These are phyloP conservation scores for Suillus fuscotomentosus DNA, from an alignment of 768 basidiomycete species.

Conservation along the genomic window DNA sequence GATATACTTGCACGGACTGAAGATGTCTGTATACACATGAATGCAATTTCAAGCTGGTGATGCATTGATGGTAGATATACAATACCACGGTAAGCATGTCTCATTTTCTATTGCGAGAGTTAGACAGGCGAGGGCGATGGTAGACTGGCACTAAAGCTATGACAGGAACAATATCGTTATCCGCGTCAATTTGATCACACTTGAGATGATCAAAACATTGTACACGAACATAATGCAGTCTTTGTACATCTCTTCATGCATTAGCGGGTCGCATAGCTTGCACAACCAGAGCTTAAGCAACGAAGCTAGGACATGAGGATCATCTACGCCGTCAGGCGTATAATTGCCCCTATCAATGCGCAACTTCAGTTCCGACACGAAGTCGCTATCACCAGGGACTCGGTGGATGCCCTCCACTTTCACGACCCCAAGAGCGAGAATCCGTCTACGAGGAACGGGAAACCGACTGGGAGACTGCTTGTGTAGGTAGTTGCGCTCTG, in stretches of 20 bases:
- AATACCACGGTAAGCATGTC: not conserved
- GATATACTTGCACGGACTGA: not conserved
- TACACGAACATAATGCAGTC: slow-evolving; percentile 57
- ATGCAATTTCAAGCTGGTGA: slow-evolving; percentile 1
- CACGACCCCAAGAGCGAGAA: slow-evolving; percentile 82
- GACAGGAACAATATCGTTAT: no score
- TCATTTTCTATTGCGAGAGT: slow-evolving; percentile 53
- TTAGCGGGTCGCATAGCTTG: slow-evolving; percentile 88
- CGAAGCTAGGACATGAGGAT: slow-evolving; percentile 87
- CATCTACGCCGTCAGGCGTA: slow-evolving; percentile 84
- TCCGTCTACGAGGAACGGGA: slow-evolving; percentile 94
- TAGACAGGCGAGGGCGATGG: slow-evolving; percentile 37
- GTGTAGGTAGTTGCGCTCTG: slow-evolving; percentile 81
- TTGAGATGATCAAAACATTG: no score
- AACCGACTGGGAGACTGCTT: slow-evolving; percentile 85
- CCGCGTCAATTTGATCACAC: no score
- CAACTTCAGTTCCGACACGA: slow-evolving; percentile 83
- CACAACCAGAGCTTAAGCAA: slow-evolving; percentile 92
- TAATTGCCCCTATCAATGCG: slow-evolving; percentile 91
- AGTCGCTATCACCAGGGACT: slow-evolving; percentile 87
- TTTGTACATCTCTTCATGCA: slow-evolving; percentile 90
- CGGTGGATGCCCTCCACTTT: slow-evolving; percentile 91
- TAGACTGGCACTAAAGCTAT: no score
- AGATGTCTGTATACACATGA: not conserved
- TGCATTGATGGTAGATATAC: not conserved